Conservation (phyloP, 2,329 filamentous ascomycete species). For the Apiospora phragmitis region DNA sequence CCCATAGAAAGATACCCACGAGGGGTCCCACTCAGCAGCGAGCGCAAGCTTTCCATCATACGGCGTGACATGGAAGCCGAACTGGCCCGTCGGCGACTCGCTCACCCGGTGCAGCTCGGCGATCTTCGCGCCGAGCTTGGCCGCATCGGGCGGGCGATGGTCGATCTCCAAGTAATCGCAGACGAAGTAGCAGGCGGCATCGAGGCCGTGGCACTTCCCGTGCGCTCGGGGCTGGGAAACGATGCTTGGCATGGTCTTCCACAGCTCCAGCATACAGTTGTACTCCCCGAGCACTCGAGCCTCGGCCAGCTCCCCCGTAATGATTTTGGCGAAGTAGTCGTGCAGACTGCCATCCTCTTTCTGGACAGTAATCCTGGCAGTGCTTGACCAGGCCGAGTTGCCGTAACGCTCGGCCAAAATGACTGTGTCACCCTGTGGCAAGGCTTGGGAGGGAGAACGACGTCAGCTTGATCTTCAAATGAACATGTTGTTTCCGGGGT, state of each 20-base stretch:
- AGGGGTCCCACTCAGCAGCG: conserved; percentile 16
- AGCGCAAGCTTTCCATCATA: conserved; percentile 19
- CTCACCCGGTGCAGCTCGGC: conserved; percentile 24
- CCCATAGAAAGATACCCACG: conserved; percentile 21
- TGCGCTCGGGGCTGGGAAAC: conserved; percentile 16
- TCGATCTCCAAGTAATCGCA: conserved; percentile 19
- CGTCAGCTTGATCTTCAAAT: background rate
- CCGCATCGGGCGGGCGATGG: conserved; percentile 19
- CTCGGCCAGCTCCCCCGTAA: conserved; percentile 15
- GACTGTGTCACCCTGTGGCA: background rate
- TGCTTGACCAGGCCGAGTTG: background rate
- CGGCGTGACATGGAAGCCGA: conserved; percentile 21
- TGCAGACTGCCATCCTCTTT: background rate
- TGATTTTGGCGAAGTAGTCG: background rate
- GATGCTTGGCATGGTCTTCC: conserved; percentile 15
- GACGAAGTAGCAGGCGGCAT: conserved; percentile 19
- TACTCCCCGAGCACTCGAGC: conserved; percentile 18
- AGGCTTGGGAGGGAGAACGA: background rate
- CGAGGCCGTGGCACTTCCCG: background rate
- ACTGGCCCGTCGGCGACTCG: conserved; percentile 23
- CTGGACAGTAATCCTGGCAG: background rate
- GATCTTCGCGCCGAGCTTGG: conserved; percentile 18
- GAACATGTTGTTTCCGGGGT: background rate
- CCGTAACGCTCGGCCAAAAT: background rate
- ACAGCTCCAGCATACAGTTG: conserved; percentile 17